These are phyloP conservation scores for Calonectria naviculata DNA, from an alignment of 2,329 filamentous ascomycete genomes.

Conservation along the genomic window DNA sequence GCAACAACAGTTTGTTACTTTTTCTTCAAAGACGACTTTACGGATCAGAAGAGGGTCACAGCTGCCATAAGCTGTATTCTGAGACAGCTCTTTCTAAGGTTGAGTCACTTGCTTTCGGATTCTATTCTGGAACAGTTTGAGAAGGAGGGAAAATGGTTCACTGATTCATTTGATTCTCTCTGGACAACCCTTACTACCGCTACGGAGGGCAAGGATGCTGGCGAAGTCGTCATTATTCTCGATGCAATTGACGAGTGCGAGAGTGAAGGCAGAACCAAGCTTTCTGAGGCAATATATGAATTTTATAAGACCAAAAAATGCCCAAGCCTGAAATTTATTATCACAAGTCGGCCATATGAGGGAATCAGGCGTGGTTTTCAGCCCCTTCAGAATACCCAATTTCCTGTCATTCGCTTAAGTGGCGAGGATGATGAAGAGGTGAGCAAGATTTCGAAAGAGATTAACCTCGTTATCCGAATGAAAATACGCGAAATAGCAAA, in stretches of 20 bases:
- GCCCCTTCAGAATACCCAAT: background rate
- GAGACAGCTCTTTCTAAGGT: background rate
- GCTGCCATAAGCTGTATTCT: background rate
- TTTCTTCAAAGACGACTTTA: background rate
- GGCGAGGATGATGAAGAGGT: conserved; percentile 32
- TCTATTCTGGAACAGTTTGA: background rate
- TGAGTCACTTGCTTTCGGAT: background rate
- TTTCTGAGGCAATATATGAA: background rate
- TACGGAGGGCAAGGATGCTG: background rate
- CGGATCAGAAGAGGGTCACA: background rate
- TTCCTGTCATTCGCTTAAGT: conserved; percentile 30
- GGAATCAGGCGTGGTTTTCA: conserved; percentile 37
- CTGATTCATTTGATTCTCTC: background rate
- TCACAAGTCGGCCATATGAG: conserved; percentile 45
- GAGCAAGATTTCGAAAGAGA: conserved; percentile 32
- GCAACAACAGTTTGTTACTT: background rate
- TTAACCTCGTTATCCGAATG: conserved; percentile 28
- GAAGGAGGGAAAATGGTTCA: background rate
- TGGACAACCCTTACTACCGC: background rate
- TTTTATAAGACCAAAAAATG: background rate
- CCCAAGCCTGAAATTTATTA: conserved; percentile 48
- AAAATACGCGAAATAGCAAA: conserved; percentile 9
- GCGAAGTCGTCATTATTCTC: background rate
- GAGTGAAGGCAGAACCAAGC: background rate
- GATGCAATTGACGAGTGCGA: background rate